A percentile compares a stretch with the other conserved stretches of the same genome.
Evolutionary conservation across 1,284 basidiomycete species (phyloP).

Genomic region (Cutaneotrichosporon curvatum): DNA sequence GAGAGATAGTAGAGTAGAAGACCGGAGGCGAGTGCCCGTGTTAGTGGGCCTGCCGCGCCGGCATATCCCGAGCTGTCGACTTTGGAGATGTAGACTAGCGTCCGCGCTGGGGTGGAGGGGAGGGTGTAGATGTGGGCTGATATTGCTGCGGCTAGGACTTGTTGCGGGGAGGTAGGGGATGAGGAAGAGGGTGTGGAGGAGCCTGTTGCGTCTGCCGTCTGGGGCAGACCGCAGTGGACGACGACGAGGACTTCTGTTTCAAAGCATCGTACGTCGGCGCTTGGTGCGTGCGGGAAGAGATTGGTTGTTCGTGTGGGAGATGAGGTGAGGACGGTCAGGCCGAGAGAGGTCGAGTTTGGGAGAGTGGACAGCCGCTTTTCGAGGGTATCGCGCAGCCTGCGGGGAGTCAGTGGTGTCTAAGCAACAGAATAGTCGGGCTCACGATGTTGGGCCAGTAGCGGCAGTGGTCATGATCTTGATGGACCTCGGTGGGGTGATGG

Average conservation of each 20-base stretch:
- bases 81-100: constrained; percentile 85
- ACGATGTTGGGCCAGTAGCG: too few species aligned
- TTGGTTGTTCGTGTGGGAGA: constrained; percentile 57
- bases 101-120: constrained; percentile 47
- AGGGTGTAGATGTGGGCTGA: constrained; percentile 71
- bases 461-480: too few species aligned
- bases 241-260: constrained; percentile 56
- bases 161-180: not conserved
- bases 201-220: not conserved
- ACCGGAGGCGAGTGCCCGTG: constrained; percentile 59
- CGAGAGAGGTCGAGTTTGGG: constrained; percentile 55
- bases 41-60: constrained; percentile 53
- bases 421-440: too few species aligned
- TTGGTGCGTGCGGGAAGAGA: constrained; percentile 65
- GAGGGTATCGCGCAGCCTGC: constrained; percentile 59
- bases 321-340: constrained; percentile 66
- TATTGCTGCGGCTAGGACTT: constrained; percentile 62
- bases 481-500: too few species aligned
- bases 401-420: constrained; percentile 3
- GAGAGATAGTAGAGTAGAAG: constrained; percentile 64
- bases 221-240: constrained; percentile 54
- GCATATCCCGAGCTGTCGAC: constrained; percentile 82
- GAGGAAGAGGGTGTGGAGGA: not conserved
- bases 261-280: constrained; percentile 48
- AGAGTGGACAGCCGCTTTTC: constrained; percentile 52